phyloP scores from a whole-genome alignment of 495 filamentous ascomycete species.

The Oidiodendron maius region DNA sequence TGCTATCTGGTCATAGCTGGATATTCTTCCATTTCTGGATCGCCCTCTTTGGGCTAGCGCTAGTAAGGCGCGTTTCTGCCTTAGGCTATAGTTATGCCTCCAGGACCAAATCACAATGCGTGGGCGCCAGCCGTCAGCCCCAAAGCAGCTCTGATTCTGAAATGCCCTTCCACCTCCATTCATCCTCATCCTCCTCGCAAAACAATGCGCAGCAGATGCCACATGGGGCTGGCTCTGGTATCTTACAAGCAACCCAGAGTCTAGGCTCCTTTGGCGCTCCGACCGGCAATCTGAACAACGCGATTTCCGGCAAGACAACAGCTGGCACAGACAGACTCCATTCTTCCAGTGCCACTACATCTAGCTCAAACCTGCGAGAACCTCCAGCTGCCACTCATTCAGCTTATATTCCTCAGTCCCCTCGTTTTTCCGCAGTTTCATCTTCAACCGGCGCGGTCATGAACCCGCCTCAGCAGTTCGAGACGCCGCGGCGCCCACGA shows the following conservation, averaged over 20 bases:
- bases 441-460: constrained; percentile 21
- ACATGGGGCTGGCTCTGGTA: constrained; percentile 19
- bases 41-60: too few relatives aligned
- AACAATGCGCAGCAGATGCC: constrained; percentile 11
- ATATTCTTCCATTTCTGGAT: too few relatives aligned
- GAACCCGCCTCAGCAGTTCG: constrained; percentile 44
- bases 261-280: constrained; percentile 45
- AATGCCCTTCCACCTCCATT: constrained; percentile 18
- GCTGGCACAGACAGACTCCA: constrained; percentile 30
- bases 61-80: background rate
- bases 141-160: background rate
- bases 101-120: too few relatives aligned
- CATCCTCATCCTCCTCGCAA: constrained; percentile 14
- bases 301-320: constrained; percentile 27
- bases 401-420: constrained; percentile 8
- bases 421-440: constrained; percentile 12
- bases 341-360: constrained; percentile 15
- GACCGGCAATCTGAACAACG: constrained; percentile 29
- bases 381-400: constrained; percentile 10
- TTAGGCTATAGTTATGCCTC: background rate
- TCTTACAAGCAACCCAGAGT: constrained; percentile 36
- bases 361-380: constrained; percentile 9
- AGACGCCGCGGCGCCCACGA: constrained; percentile 48
- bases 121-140: too few relatives aligned
- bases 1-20: too few relatives aligned